Evolutionary conservation across 2,329 filamentous ascomycete species (phyloP).

Genomic region (Ramichloridium luteum): DNA sequence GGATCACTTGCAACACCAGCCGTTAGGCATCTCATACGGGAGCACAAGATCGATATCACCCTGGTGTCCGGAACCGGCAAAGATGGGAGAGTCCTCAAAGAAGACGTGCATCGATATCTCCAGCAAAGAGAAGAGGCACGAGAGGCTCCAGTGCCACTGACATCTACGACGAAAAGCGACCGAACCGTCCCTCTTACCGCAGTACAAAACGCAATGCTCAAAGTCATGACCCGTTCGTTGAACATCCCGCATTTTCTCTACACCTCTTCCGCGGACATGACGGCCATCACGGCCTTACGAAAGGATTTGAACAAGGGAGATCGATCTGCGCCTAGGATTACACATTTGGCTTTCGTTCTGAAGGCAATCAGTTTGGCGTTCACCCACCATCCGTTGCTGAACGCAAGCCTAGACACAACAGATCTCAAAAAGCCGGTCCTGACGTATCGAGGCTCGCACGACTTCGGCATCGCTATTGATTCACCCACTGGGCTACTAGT

Average conservation of each 20-base stretch:
- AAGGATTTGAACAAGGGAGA: slow-evolving; percentile 58
- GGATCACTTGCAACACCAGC: slow-evolving; percentile 78
- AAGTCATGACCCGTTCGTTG: slow-evolving; percentile 85
- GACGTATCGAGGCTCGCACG: slow-evolving; percentile 71
- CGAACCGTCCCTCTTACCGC: slow-evolving; percentile 58
- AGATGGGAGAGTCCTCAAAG: slow-evolving; percentile 83
- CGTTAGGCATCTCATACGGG: slow-evolving; percentile 75
- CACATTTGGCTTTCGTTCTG: slow-evolving; percentile 87
- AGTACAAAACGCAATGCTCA: slow-evolving; percentile 90
- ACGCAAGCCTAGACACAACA: slow-evolving; percentile 63
- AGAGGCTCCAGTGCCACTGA: slow-evolving; percentile 15
- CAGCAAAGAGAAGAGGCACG: slow-evolving; percentile 21
- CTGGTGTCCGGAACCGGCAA: slow-evolving; percentile 75
- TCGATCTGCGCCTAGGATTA: slow-evolving; percentile 57
- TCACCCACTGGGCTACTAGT: slow-evolving; percentile 80
- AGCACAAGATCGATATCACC: slow-evolving; percentile 63
- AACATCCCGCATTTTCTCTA: slow-evolving; percentile 92
- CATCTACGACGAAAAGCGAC: slow-evolving; percentile 42
- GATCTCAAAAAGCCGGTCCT: slow-evolving; percentile 58
- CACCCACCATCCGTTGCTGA: slow-evolving; percentile 71
- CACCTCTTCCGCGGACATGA: slow-evolving; percentile 78
- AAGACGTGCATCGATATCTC: slow-evolving; percentile 56
- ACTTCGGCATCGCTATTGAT: slow-evolving; percentile 93
- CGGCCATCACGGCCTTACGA: slow-evolving; percentile 59
- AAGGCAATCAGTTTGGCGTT: slow-evolving; percentile 86